Conservation (phyloP, 768 basidiomycete species). For the Suillus weaverae region DNA sequence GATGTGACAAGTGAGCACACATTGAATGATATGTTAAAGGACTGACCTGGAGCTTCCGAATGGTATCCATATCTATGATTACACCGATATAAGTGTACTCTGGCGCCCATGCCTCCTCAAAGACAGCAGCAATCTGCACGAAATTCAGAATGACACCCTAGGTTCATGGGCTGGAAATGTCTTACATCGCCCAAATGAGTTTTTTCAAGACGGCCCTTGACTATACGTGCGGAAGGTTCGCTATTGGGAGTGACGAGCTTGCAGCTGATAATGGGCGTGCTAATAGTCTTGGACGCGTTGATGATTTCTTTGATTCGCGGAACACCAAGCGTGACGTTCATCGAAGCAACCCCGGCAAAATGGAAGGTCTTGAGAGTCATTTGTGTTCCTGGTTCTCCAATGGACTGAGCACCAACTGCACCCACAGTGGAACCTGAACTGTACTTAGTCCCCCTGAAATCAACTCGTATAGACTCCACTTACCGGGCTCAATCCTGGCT, state of each 20-base stretch:
- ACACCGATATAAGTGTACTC: constrained; percentile 92
- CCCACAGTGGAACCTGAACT: constrained; percentile 89
- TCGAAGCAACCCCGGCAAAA: constrained; percentile 99
- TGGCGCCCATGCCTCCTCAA: constrained; percentile 96
- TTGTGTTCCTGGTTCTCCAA: constrained; percentile 98
- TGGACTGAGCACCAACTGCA: constrained; percentile 97
- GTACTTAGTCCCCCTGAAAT: not conserved
- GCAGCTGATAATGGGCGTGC: constrained; percentile 97
- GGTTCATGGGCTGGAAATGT: not conserved
- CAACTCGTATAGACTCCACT: constrained; percentile 6
- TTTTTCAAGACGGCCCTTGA: constrained; percentile 95
- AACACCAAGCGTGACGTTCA: constrained; percentile 99
- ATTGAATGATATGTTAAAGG: not conserved
- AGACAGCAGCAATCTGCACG: constrained; percentile 77
- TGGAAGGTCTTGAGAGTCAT: constrained; percentile 99
- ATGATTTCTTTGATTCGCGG: constrained; percentile 99
- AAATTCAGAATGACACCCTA: not conserved
- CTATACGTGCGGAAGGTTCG: constrained; percentile 95
- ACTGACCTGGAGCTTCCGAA: constrained; percentile 81
- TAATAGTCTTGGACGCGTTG: constrained; percentile 96
- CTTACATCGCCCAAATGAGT: constrained; percentile 90
- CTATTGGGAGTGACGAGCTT: constrained; percentile 82
- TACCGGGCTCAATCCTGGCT: constrained; percentile 95
- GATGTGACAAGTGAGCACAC: constrained; percentile 1
- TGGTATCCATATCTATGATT: constrained; percentile 85